These are phyloP conservation scores for Penicillium odoratum DNA, from an alignment of 495 filamentous ascomycete species.

Conservation along the genomic window DNA sequence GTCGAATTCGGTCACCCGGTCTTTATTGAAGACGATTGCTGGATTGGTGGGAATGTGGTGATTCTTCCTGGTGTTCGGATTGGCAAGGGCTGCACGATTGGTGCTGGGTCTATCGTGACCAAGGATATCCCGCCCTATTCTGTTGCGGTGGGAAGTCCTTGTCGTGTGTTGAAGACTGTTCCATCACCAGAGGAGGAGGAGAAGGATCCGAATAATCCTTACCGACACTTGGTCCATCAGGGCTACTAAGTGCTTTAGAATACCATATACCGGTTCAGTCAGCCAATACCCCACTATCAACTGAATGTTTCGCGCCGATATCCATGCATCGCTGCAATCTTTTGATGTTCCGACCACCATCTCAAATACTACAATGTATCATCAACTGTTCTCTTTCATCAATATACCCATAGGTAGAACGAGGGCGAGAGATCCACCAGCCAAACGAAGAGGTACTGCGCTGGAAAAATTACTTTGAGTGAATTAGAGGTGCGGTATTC, in stretches of 20 bases:
- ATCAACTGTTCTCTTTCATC: too few relatives aligned
- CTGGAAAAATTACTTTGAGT: too few relatives aligned
- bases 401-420: too few relatives aligned
- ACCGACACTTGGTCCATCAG: constrained; percentile 11
- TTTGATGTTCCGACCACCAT: too few relatives aligned
- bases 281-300: too few relatives aligned
- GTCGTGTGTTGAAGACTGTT: constrained; percentile 20
- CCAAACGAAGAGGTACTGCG: too few relatives aligned
- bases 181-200: constrained; percentile 23
- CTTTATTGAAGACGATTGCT: constrained; percentile 74
- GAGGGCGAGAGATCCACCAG: too few relatives aligned
- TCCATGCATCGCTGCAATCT: too few relatives aligned
- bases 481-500: too few relatives aligned
- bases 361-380: too few relatives aligned
- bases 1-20: constrained; percentile 72
- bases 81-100: constrained; percentile 43
- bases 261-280: too few relatives aligned
- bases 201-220: constrained; percentile 19
- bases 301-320: too few relatives aligned
- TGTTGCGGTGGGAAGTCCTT: constrained; percentile 39
- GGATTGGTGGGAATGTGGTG: constrained; percentile 71
- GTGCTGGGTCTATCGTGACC: constrained; percentile 45
- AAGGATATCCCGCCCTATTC: constrained; percentile 41
- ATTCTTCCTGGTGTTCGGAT: constrained; percentile 70
- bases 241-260: not conserved